phyloP scores from a whole-genome alignment of 2,329 filamentous ascomycete species.

The Amauroascus niger region DNA sequence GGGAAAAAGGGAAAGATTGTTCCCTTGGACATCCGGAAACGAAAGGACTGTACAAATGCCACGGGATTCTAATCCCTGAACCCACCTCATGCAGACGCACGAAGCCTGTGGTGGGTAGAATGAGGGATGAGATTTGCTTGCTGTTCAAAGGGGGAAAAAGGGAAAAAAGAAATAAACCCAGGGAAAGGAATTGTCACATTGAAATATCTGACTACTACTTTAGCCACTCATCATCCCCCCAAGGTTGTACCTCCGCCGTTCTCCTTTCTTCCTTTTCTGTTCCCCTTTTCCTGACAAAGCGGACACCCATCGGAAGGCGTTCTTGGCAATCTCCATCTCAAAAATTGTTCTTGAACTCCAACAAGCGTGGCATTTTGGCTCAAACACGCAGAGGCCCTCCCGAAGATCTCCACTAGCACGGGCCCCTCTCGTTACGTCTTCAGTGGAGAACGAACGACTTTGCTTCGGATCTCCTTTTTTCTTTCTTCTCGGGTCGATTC shows the following conservation, averaged over 20 bases:
- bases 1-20: too few relatives aligned
- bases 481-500: neutral
- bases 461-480: slow-evolving; percentile 1
- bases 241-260: too few relatives aligned
- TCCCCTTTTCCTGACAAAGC: neutral
- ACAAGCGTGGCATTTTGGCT: neutral
- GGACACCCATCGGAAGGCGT: neutral
- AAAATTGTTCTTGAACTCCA: neutral
- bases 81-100: too few relatives aligned
- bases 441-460: neutral
- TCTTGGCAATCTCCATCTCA: neutral
- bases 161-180: too few relatives aligned
- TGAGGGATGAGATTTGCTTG: too few relatives aligned
- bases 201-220: too few relatives aligned
- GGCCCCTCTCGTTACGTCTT: neutral
- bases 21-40: too few relatives aligned
- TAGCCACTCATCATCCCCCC: too few relatives aligned
- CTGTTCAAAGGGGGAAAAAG: too few relatives aligned
- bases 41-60: neutral
- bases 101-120: too few relatives aligned
- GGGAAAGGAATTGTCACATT: too few relatives aligned
- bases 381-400: too few relatives aligned
- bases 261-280: neutral
- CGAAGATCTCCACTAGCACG: slow-evolving; percentile 4
- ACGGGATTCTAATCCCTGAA: neutral